phyloP scores from a whole-genome alignment of 2,329 filamentous ascomycete genomes.

The Teratosphaeriaceae sp. region DNA sequence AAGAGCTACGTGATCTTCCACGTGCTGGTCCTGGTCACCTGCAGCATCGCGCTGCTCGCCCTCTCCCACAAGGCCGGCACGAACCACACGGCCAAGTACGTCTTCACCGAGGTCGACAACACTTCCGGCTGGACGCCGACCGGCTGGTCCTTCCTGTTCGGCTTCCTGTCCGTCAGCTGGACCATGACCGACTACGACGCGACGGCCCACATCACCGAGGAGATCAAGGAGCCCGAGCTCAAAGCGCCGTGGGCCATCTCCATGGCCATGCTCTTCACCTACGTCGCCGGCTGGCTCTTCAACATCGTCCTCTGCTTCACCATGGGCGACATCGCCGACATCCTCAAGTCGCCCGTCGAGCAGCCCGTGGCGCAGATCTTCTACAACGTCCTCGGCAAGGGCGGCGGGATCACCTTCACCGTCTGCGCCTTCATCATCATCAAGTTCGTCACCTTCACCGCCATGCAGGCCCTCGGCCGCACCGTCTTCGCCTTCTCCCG shows the following conservation, averaged over 20 bases:
- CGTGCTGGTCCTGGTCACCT: slow-evolving; percentile 45
- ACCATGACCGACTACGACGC: slow-evolving; percentile 54
- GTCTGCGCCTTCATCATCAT: slow-evolving; percentile 52
- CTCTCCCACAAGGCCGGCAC: slow-evolving; percentile 33
- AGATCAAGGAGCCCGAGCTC: slow-evolving; percentile 45
- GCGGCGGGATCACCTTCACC: slow-evolving; percentile 48
- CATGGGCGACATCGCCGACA: slow-evolving; percentile 46
- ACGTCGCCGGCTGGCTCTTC: slow-evolving; percentile 50
- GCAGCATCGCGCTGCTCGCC: slow-evolving; percentile 46
- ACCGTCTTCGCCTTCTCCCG: slow-evolving; percentile 52
- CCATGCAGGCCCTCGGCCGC: slow-evolving; percentile 47
- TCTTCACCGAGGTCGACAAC: slow-evolving; percentile 49
- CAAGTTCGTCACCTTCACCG: slow-evolving; percentile 54
- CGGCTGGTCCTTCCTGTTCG: slow-evolving; percentile 53
- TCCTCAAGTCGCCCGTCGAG: slow-evolving; percentile 40
- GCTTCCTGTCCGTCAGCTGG: slow-evolving; percentile 54
- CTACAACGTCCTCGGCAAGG: slow-evolving; percentile 50
- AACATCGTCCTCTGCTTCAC: slow-evolving; percentile 53
- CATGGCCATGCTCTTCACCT: slow-evolving; percentile 50
- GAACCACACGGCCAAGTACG: slow-evolving; percentile 47
- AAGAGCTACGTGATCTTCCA: slow-evolving; percentile 54
- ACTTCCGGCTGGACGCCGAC: slow-evolving; percentile 48
- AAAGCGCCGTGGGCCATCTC: slow-evolving; percentile 53
- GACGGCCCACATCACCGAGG: slow-evolving; percentile 45
- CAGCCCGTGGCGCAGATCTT: slow-evolving; percentile 54